Percentiles rank a stretch among this genome's conserved stretches.
Evolutionary conservation across 1,284 basidiomycete species (phyloP).

Genomic region (Cutaneotrichosporon sp.): DNA sequence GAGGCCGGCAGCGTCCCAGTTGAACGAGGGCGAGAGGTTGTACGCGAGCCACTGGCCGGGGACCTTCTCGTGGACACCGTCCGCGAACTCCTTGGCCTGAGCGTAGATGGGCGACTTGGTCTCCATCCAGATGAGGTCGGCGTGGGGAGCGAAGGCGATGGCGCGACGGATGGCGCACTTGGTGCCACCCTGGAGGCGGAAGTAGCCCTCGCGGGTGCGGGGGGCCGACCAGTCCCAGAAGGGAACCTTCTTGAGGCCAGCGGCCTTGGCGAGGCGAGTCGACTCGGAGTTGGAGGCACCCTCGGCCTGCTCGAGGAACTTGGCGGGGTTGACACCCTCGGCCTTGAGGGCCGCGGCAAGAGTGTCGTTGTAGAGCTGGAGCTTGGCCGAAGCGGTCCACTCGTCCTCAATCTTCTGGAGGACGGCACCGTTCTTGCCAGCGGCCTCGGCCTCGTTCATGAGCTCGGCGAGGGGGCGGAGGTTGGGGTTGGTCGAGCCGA

Average conservation of each 20-base stretch:
- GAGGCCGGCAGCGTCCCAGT: constrained; percentile 81
- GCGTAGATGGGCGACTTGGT: constrained; percentile 94
- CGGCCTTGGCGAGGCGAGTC: constrained; percentile 73
- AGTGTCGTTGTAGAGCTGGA: constrained; percentile 75
- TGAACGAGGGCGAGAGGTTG: constrained; percentile 91
- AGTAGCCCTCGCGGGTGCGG: constrained; percentile 89
- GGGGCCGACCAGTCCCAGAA: constrained; percentile 94
- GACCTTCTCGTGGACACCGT: constrained; percentile 75
- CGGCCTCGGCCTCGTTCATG: constrained; percentile 79
- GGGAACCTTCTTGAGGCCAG: constrained; percentile 65
- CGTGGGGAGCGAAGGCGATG: constrained; percentile 89
- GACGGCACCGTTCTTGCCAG: constrained; percentile 75
- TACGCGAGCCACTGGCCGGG: constrained; percentile 93
- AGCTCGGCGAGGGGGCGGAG: constrained; percentile 71
- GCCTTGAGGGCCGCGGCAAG: constrained; percentile 71
- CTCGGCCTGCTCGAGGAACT: constrained; percentile 44
- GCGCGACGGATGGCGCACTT: constrained; percentile 91
- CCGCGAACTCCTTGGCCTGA: constrained; percentile 91
- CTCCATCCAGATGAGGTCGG: constrained; percentile 96
- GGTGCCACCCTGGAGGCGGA: constrained; percentile 92
- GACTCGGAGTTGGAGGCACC: constrained; percentile 71
- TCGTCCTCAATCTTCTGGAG: constrained; percentile 86
- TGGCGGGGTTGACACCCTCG: constrained; percentile 58
- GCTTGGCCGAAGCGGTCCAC: constrained; percentile 75
- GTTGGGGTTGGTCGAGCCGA: constrained; percentile 79